Evolutionary conservation across 2,329 filamentous ascomycete species (phyloP).

Genomic region (Nothophaeocryptopus gaeumannii): DNA sequence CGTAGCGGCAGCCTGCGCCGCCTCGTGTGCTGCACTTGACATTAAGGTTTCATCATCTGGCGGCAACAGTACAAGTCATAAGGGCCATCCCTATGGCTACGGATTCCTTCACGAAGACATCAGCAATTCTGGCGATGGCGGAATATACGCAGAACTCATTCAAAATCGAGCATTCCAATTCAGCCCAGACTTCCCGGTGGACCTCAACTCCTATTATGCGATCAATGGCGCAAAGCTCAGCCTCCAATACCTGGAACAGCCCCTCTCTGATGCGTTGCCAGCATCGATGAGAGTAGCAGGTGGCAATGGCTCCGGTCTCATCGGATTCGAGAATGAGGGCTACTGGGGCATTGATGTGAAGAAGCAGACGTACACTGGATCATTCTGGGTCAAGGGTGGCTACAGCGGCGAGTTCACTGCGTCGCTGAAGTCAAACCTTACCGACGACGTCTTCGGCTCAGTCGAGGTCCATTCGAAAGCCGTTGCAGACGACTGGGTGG

Average conservation of each 20-base stretch:
- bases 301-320: conserved; percentile 38
- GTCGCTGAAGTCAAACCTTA: conserved; percentile 37
- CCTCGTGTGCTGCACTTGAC: conserved; percentile 7
- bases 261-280: conserved; percentile 27
- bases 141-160: conserved; percentile 69
- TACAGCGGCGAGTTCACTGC: conserved; percentile 33
- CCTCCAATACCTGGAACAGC: conserved; percentile 22
- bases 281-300: conserved; percentile 26
- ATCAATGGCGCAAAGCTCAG: conserved; percentile 24
- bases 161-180: conserved; percentile 67
- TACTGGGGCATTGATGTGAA: conserved; percentile 53
- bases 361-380: conserved; percentile 38
- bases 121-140: conserved; percentile 65
- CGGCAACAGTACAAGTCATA: conserved; percentile 19
- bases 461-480: conserved; percentile 32
- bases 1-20: conserved; percentile 4
- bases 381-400: conserved; percentile 35
- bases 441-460: conserved; percentile 43
- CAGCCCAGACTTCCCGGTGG: conserved; percentile 20
- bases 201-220: conserved; percentile 17
- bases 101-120: conserved; percentile 29
- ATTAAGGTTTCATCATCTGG: conserved; percentile 18
- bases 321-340: conserved; percentile 50
- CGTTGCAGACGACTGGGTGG: conserved; percentile 41
- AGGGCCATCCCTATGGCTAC: conserved; percentile 17